A percentile compares a stretch with the other conserved stretches of the same genome.
Evolutionary conservation across 2,329 filamentous ascomycete species (phyloP).

Genomic region (Elsinoe fawcettii): DNA sequence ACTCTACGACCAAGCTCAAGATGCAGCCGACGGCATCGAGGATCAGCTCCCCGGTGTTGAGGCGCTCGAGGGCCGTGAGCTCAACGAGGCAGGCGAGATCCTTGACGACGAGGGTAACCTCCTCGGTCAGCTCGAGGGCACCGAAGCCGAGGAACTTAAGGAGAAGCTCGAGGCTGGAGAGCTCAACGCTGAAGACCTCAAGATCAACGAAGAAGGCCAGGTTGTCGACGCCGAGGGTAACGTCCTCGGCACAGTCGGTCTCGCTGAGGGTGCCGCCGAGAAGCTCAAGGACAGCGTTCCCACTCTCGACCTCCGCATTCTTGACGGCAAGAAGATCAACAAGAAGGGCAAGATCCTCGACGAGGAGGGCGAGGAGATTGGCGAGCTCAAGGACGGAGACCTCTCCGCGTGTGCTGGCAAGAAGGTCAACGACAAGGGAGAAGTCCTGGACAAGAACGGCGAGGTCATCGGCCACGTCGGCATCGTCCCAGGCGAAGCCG

Average conservation of each 20-base stretch:
- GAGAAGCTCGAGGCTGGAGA: slow-evolving; percentile 33
- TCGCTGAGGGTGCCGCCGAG: slow-evolving; percentile 43
- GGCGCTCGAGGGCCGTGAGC: slow-evolving; percentile 44
- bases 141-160: slow-evolving; percentile 37
- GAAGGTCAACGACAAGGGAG: slow-evolving; percentile 44
- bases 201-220: slow-evolving; percentile 45
- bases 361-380: slow-evolving; percentile 45
- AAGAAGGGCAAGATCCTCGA: slow-evolving; percentile 50
- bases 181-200: slow-evolving; percentile 40
- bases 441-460: slow-evolving; percentile 44
- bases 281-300: slow-evolving; percentile 36
- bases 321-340: slow-evolving; percentile 49
- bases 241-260: slow-evolving; percentile 43
- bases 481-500: slow-evolving; percentile 42
- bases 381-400: slow-evolving; percentile 43
- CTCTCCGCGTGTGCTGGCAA: slow-evolving; percentile 38
- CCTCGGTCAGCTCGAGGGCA: slow-evolving; percentile 42
- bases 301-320: slow-evolving; percentile 39
- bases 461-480: slow-evolving; percentile 44
- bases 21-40: slow-evolving; percentile 34
- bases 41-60: slow-evolving; percentile 45
- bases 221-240: slow-evolving; percentile 45
- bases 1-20: slow-evolving; percentile 33
- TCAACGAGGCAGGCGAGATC: slow-evolving; percentile 44
- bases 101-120: slow-evolving; percentile 43